A percentile compares a stretch with the other conserved stretches of the same genome.
Evolutionary conservation across 495 filamentous ascomycete species (phyloP).

Genomic region (Neurospora sp.): DNA sequence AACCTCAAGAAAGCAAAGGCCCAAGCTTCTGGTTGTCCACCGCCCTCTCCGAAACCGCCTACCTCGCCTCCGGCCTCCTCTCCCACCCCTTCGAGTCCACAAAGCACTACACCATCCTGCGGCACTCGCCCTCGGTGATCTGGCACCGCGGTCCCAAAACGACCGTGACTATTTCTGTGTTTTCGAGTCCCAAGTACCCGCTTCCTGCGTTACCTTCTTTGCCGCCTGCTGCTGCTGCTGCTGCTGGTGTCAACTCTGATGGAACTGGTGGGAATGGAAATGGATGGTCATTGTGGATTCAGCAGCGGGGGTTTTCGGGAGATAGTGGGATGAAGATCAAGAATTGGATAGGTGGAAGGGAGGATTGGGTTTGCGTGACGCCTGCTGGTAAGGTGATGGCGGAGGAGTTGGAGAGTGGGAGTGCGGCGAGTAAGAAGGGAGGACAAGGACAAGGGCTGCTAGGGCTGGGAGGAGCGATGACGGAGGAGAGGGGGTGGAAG

Average conservation of each 20-base stretch:
- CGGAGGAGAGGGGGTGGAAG: constrained; percentile 51
- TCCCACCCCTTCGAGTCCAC: constrained; percentile 52
- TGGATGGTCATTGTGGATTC: constrained; percentile 50
- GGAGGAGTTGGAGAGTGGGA: constrained; percentile 34
- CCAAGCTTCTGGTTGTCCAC: constrained; percentile 33
- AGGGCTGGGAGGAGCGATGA: not conserved
- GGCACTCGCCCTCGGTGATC: constrained; percentile 52
- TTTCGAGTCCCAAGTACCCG: constrained; percentile 39
- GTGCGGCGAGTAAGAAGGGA: constrained; percentile 5
- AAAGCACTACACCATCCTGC: constrained; percentile 56
- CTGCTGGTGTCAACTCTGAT: not conserved
- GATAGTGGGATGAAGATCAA: constrained; percentile 60
- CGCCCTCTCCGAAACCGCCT: constrained; percentile 45
- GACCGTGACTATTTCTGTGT: constrained; percentile 50
- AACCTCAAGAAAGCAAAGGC: constrained; percentile 4
- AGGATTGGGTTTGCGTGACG: constrained; percentile 56
- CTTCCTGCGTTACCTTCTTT: constrained; percentile 34
- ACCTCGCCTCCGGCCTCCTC: constrained; percentile 55
- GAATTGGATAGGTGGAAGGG: constrained; percentile 43
- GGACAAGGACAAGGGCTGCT: not conserved
- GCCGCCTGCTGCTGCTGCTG: not conserved
- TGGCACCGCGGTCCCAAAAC: constrained; percentile 55
- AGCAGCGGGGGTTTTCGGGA: constrained; percentile 56
- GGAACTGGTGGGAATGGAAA: not conserved
- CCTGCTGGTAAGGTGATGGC: constrained; percentile 37